phyloP scores from a whole-genome alignment of 2,329 filamentous ascomycete species.

The Sarocladium brachiariae region DNA sequence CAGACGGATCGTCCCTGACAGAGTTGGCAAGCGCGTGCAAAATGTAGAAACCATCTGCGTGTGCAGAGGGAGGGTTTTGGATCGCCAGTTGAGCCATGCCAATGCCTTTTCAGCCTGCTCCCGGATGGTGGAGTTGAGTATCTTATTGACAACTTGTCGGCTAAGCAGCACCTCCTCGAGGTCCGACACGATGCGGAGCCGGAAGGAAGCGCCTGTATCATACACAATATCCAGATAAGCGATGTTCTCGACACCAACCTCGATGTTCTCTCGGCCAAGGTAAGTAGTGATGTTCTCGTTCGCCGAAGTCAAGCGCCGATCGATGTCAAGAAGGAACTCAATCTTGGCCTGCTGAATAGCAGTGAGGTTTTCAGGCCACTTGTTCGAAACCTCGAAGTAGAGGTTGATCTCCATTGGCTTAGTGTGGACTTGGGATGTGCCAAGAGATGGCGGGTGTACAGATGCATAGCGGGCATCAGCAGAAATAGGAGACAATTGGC shows the following conservation, averaged over 20 bases:
- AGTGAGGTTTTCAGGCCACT: constrained; percentile 87
- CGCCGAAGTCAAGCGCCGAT: constrained; percentile 58
- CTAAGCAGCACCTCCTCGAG: constrained; percentile 77
- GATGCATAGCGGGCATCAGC: constrained; percentile 70
- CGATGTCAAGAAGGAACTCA: constrained; percentile 76
- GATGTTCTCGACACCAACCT: constrained; percentile 63
- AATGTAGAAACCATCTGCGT: constrained; percentile 75
- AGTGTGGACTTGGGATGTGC: constrained; percentile 35
- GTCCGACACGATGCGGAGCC: constrained; percentile 82
- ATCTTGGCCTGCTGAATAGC: constrained; percentile 93
- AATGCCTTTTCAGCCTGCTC: constrained; percentile 66
- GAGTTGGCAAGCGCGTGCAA: constrained; percentile 69
- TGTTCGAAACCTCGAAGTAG: constrained; percentile 86
- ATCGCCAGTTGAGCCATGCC: constrained; percentile 63
- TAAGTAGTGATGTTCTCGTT: constrained; percentile 57
- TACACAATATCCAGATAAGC: constrained; percentile 79
- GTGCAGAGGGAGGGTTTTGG: constrained; percentile 67
- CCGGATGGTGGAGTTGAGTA: constrained; percentile 54
- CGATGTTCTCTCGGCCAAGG: constrained; percentile 74
- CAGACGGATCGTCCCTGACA: constrained; percentile 78
- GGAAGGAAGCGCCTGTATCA: constrained; percentile 65
- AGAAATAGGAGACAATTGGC: constrained; percentile 69
- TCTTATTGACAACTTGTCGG: constrained; percentile 69
- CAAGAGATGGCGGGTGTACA: constrained; percentile 33
- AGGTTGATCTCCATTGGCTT: constrained; percentile 70